These are phyloP conservation scores for Candida sp. DNA, from an alignment of 1,139 yeast species.

Conservation along the genomic window DNA sequence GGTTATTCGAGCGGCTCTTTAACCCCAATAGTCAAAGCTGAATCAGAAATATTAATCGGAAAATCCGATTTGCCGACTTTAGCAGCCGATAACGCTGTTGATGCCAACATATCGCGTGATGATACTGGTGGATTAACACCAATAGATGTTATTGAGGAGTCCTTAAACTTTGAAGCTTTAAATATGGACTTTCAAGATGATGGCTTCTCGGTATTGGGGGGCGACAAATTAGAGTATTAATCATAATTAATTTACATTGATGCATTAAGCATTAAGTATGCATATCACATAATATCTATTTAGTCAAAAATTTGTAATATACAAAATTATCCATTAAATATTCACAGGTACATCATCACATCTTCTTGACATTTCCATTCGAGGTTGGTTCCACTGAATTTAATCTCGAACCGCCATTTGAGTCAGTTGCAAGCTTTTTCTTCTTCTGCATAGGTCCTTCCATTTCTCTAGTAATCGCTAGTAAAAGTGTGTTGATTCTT, in stretches of 20 bases:
- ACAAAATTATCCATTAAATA: neutral
- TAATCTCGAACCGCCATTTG: slow-evolving; percentile 28
- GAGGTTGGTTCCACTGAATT: slow-evolving; percentile 31
- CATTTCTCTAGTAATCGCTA: slow-evolving; percentile 76
- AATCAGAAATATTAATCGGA: neutral
- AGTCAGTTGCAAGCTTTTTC: slow-evolving; percentile 20
- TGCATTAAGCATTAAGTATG: too few relatives aligned
- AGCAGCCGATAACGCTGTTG: neutral
- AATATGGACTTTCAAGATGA: neutral
- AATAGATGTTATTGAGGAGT: neutral
- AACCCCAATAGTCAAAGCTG: neutral
- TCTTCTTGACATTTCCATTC: slow-evolving; percentile 5
- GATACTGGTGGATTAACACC: neutral
- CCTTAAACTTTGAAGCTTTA: neutral
- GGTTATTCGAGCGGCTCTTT: neutral
- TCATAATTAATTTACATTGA: too few relatives aligned
- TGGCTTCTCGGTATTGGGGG: neutral
- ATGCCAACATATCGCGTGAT: neutral
- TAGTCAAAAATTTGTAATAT: neutral
- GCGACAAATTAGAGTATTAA: neutral
- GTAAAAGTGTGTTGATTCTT: slow-evolving; percentile 73
- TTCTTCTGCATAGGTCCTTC: slow-evolving; percentile 60
- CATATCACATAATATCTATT: too few relatives aligned
- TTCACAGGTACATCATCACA: neutral
- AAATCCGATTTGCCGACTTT: neutral